Percentiles rank a stretch among this genome's conserved stretches.
Evolutionary conservation across 1,139 yeast genomes (phyloP).

Genomic region (Saccharomyces hybrid): DNA sequence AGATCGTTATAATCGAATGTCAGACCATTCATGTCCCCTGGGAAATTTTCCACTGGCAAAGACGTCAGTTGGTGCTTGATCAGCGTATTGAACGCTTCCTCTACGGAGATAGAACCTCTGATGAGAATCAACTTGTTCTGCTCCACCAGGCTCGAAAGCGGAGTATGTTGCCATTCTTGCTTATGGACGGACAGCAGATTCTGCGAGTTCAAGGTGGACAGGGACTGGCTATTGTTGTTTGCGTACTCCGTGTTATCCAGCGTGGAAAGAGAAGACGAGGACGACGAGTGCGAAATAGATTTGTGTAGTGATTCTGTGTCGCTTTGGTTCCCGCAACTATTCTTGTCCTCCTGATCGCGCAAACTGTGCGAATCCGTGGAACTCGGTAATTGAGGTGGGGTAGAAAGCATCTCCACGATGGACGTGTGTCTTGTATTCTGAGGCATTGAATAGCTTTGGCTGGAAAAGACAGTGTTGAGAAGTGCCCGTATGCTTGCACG

Average conservation of each 20-base stretch:
- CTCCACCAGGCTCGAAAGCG: conserved; percentile 60
- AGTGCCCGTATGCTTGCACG: not conserved
- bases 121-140: conserved; percentile 61
- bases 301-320: not conserved
- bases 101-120: conserved; percentile 53
- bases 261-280: conserved; percentile 10
- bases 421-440: conserved; percentile 48
- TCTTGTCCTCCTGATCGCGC: not conserved
- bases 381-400: conserved; percentile 58
- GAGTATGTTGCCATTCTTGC: conserved; percentile 55
- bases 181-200: not conserved
- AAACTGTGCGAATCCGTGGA: conserved; percentile 7
- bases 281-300: not conserved
- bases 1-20: conserved; percentile 81
- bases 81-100: conserved; percentile 67
- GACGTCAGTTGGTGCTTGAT: conserved; percentile 60
- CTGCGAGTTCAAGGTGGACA: not conserved
- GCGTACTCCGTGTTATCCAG: conserved; percentile 4
- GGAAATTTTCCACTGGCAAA: conserved; percentile 53
- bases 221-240: conserved; percentile 11
- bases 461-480: conserved; percentile 2
- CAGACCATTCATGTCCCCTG: conserved; percentile 47
- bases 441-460: conserved; percentile 6
- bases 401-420: conserved; percentile 75
- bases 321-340: not conserved